Base-by-base conservation (phyloP, 768 basidiomycete genomes). In the Mycena rosella region DNA sequence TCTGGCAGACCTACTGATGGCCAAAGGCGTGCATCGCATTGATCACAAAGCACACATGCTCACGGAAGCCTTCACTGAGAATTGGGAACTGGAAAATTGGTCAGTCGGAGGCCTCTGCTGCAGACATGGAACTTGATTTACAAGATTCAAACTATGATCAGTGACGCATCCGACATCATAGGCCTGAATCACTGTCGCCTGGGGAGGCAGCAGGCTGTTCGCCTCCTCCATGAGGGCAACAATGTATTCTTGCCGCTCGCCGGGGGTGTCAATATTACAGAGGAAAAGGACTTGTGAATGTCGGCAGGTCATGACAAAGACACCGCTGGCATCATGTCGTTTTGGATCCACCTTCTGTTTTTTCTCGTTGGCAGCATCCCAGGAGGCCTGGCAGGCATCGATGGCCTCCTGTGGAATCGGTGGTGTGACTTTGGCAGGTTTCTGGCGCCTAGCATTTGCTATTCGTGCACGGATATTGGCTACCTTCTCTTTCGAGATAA, bases 221-320 rank as follows among this genome's bases (percentile, higher is more conserved):
- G 83, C 63, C 27, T 77, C 66, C 30, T 78, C 60, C 7, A 84
- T 65, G 0, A 83, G 71, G 0, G 80, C 72, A 5, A 84, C 69
- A 24, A 76, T 73, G 66, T 79, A 84, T 24, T 82, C 77, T 55
- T 83, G 79, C 63, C 81, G 70, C 61, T 83, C 78, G 5, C 82
- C 79, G 15, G 80, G 74, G 1, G 79, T 74, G 62, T 80, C 77
- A 20, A 85, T 82, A 55, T 86, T 83, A 22, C 78, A 78, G 3
- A 82, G 63, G 27, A 40, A 40, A 40, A 40, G 38, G 3, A 40
- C 38, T 15, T 40, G 38, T 15, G 14, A 13, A 18, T 40, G 82
- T 0, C 75, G 63, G 65, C 82, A 84, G 0, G 81, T 78, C 0
- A 84, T 67, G 0, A 77, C 78, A 78, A 84, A 83, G 34, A 81